Percentiles rank a stretch among this genome's conserved stretches.
Conservation (phyloP, 2,329 filamentous ascomycete genomes). For the Penicillium sp. region DNA sequence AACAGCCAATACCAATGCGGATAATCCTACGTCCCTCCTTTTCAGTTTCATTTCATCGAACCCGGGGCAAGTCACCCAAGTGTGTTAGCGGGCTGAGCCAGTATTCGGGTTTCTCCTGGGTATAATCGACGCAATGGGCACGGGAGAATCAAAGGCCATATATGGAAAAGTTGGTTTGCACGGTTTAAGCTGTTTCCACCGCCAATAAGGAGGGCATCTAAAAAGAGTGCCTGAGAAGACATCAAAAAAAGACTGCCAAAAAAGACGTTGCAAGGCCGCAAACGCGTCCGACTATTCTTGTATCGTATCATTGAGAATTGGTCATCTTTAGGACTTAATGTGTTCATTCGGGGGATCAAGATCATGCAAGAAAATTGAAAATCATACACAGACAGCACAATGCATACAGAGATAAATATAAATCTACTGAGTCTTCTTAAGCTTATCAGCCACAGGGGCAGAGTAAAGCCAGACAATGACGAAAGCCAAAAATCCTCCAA, state of each 20-base stretch:
- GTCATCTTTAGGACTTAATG: neutral
- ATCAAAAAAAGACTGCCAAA: neutral
- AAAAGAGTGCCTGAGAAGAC: neutral
- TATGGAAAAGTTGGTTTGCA: neutral
- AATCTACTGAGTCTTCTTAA: conserved; percentile 51
- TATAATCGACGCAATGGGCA: neutral
- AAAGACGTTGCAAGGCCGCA: neutral
- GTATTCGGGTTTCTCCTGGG: no score
- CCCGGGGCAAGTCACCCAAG: neutral
- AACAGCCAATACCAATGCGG: neutral
- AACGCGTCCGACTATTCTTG: neutral
- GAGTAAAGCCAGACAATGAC: conserved; percentile 85
- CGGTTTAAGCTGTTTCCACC: neutral
- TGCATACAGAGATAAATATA: conserved; percentile 14
- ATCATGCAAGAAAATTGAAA: conserved; percentile 25
- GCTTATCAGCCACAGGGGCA: conserved; percentile 50
- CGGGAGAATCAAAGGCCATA: neutral
- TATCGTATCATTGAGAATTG: conserved; percentile 1
- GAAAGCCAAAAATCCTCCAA: conserved; percentile 81
- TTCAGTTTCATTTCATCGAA: neutral
- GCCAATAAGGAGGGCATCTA: neutral
- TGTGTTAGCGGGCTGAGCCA: neutral
- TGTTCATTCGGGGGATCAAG: conserved; percentile 1
- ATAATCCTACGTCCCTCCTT: neutral
- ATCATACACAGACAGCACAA: conserved; percentile 28